Evolutionary conservation across 192 early-diverging fungal genomes (phyloP).

Genomic region (Podila epigama): DNA sequence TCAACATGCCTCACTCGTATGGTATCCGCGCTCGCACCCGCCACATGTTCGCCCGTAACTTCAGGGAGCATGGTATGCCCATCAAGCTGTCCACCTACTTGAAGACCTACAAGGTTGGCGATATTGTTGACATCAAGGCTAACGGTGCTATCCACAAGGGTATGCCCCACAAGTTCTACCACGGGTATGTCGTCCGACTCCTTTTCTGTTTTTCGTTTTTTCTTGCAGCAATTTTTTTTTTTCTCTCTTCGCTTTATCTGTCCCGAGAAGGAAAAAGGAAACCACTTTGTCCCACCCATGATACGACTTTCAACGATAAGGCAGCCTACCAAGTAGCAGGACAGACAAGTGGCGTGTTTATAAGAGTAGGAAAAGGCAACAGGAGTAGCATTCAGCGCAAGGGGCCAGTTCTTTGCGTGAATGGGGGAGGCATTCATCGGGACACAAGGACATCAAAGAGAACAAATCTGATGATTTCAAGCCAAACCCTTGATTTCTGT

Average conservation of each 20-base stretch:
- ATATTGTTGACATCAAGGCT: constrained; percentile 99
- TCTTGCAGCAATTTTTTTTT: neutral
- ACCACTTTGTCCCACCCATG: no score
- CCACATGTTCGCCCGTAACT: constrained; percentile 97
- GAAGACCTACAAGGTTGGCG: constrained; percentile 98
- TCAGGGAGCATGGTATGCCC: constrained; percentile 90
- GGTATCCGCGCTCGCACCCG: constrained; percentile 98
- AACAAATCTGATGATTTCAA: neutral
- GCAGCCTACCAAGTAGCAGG: no score
- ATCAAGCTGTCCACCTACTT: constrained; percentile 97
- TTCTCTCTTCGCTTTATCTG: no score
- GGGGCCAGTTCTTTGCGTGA: neutral
- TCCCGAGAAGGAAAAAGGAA: no score
- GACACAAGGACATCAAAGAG: neutral
- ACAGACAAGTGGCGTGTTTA: no score
- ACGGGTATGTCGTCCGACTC: constrained; percentile 85
- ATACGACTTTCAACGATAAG: no score
- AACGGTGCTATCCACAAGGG: constrained; percentile 99
- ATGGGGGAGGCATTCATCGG: neutral
- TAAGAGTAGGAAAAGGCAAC: no score
- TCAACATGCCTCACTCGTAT: constrained; percentile 83
- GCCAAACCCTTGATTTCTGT: neutral
- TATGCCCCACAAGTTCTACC: constrained; percentile 99
- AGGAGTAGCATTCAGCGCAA: neutral
- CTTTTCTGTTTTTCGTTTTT: neutral